phyloP scores from a whole-genome alignment of 2,329 filamentous ascomycete genomes.

The Scedosporium minutisporum region DNA sequence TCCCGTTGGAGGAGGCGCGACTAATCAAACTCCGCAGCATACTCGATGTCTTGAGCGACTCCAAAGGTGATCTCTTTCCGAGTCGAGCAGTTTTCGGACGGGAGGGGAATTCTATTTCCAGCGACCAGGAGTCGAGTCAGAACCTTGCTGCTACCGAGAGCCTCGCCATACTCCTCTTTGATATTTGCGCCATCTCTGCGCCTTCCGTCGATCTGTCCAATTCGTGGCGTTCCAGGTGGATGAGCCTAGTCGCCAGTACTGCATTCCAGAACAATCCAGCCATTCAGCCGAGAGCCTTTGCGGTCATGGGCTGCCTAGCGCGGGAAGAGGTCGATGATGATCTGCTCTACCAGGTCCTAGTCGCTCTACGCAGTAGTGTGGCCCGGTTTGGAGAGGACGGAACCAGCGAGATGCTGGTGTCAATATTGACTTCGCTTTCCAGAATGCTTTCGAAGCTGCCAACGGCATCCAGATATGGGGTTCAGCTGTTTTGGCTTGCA shows the following conservation, averaged over 20 bases:
- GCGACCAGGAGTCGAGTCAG: constrained; percentile 41
- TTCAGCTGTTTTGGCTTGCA: constrained; percentile 62
- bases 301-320: constrained; percentile 61
- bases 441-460: constrained; percentile 64
- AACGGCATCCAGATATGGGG: constrained; percentile 55
- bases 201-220: constrained; percentile 57
- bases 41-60: constrained; percentile 50
- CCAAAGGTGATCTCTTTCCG: constrained; percentile 48
- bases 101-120: constrained; percentile 45
- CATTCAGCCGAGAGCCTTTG: constrained; percentile 59
- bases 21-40: constrained; percentile 45
- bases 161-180: constrained; percentile 51
- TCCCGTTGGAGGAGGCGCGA: constrained; percentile 49
- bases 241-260: constrained; percentile 63
- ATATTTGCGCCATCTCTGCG: constrained; percentile 53
- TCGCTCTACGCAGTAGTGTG: constrained; percentile 56
- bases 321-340: constrained; percentile 66
- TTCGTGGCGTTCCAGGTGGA: constrained; percentile 62
- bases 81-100: constrained; percentile 33
- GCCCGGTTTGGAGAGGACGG: constrained; percentile 55
- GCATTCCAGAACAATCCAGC: constrained; percentile 66
- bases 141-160: constrained; percentile 49
- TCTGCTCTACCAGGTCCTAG: constrained; percentile 60
- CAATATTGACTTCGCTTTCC: constrained; percentile 56
- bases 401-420: constrained; percentile 58